Evolutionary conservation across 2,329 filamentous ascomycete species (phyloP).

Genomic region (Fusarium dlaminii): DNA sequence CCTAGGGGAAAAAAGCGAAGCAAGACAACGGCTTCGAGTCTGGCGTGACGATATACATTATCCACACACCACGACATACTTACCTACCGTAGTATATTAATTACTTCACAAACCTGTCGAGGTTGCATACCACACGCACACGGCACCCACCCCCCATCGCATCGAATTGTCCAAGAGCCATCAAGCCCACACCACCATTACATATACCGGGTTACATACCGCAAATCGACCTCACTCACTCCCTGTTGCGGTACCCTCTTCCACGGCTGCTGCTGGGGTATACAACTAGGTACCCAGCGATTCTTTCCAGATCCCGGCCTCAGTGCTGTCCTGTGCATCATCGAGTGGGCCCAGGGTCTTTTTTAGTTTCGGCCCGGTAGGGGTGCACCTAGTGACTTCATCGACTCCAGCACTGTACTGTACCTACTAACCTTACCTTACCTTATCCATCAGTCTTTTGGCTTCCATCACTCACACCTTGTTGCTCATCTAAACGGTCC

Average conservation of each 20-base stretch:
- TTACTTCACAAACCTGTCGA: background rate
- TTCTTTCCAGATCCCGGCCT: constrained; percentile 10
- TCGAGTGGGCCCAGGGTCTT: constrained; percentile 28
- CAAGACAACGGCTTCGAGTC: constrained; percentile 29
- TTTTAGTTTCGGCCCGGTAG: constrained; percentile 14
- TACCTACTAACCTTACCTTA: background rate
- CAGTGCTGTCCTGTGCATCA: constrained; percentile 28
- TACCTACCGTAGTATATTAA: background rate
- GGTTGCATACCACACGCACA: background rate
- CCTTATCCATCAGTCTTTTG: constrained; percentile 32
- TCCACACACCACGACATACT: constrained; percentile 2
- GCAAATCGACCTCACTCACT: constrained; percentile 14
- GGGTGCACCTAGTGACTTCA: background rate
- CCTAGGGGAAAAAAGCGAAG: constrained; percentile 20
- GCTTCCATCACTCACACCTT: constrained; percentile 24
- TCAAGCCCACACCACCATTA: constrained; percentile 19
- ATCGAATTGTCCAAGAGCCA: constrained; percentile 3
- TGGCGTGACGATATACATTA: constrained; percentile 17
- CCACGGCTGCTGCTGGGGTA: constrained; percentile 5
- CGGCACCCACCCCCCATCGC: background rate
- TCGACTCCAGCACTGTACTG: background rate
- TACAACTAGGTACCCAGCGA: constrained; percentile 5
- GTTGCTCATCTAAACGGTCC: constrained; percentile 20
- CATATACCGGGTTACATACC: constrained; percentile 25
- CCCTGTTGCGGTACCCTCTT: constrained; percentile 22